Percentiles rank a stretch among this genome's conserved stretches.
These are phyloP conservation scores for Leishmania mexicana DNA, from an alignment of 208 protist species.

Conservation along the genomic window DNA sequence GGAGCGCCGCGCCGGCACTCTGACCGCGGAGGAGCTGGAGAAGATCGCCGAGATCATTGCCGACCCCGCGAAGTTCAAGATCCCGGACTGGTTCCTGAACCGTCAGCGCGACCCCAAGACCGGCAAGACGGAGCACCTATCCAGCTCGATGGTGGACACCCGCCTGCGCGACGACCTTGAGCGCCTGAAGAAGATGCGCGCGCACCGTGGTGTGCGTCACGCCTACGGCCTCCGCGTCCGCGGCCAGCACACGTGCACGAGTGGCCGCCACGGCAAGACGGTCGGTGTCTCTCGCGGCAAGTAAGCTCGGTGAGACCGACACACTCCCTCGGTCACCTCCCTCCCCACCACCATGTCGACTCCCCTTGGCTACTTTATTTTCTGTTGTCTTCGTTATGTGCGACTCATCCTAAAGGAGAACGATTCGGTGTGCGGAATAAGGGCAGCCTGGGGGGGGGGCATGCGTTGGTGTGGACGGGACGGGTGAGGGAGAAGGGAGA, in stretches of 20 bases:
- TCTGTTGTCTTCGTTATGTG: too few relatives aligned
- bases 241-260: conserved; percentile 99
- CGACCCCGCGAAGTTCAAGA: conserved; percentile 99
- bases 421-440: too few relatives aligned
- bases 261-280: conserved; percentile 96
- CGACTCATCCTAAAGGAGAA: too few relatives aligned
- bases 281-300: conserved; percentile 83
- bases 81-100: conserved; percentile 99
- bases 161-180: conserved; percentile 99
- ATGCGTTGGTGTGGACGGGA: too few relatives aligned
- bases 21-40: conserved; percentile 96
- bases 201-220: conserved; percentile 99
- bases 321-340: background rate
- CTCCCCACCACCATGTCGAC: too few relatives aligned
- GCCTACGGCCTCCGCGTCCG: conserved; percentile 98
- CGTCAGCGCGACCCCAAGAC: conserved; percentile 98
- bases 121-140: conserved; percentile 97
- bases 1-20: conserved; percentile 95
- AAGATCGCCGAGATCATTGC: conserved; percentile 97
- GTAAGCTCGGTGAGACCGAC: conserved; percentile 35
- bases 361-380: background rate
- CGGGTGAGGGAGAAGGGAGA: too few relatives aligned
- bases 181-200: conserved; percentile 99
- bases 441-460: too few relatives aligned
- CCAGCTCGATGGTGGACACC: conserved; percentile 97